Conservation (phyloP, 2,329 filamentous ascomycete species). For the Cercospora canescens region DNA sequence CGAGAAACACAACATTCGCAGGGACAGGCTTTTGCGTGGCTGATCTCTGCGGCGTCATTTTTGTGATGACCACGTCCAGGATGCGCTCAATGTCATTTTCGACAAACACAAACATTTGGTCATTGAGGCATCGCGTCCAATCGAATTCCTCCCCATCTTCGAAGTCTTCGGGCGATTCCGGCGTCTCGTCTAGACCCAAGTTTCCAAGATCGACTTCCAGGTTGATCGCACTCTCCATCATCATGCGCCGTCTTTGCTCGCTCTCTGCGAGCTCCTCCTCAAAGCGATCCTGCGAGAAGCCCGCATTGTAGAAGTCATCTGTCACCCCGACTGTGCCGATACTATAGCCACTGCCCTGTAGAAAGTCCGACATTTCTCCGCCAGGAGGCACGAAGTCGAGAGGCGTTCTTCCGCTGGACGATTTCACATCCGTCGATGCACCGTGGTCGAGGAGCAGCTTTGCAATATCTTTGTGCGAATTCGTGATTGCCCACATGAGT, state of each 20-base stretch:
- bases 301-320: constrained; percentile 92
- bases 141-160: constrained; percentile 94
- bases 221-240: constrained; percentile 98
- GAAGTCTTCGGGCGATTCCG: constrained; percentile 83
- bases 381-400: constrained; percentile 95
- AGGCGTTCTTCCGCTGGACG: constrained; percentile 87
- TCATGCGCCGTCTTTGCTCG: constrained; percentile 93
- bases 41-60: constrained; percentile 94
- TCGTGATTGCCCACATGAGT: constrained; percentile 99
- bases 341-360: constrained; percentile 90
- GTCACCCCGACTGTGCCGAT: constrained; percentile 77
- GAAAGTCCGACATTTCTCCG: constrained; percentile 84
- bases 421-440: constrained; percentile 93
- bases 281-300: constrained; percentile 88
- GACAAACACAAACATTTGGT: constrained; percentile 99
- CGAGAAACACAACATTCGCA: constrained; percentile 94
- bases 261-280: constrained; percentile 98
- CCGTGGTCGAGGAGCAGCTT: constrained; percentile 90
- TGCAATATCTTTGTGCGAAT: constrained; percentile 92
- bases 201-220: constrained; percentile 95
- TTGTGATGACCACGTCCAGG: constrained; percentile 92
- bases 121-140: constrained; percentile 90
- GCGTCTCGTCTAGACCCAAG: constrained; percentile 91
- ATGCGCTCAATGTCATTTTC: constrained; percentile 89
- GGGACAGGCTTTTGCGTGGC: constrained; percentile 97